Conservation (phyloP, 2,329 filamentous ascomycete genomes). For the Eutypa lata region DNA sequence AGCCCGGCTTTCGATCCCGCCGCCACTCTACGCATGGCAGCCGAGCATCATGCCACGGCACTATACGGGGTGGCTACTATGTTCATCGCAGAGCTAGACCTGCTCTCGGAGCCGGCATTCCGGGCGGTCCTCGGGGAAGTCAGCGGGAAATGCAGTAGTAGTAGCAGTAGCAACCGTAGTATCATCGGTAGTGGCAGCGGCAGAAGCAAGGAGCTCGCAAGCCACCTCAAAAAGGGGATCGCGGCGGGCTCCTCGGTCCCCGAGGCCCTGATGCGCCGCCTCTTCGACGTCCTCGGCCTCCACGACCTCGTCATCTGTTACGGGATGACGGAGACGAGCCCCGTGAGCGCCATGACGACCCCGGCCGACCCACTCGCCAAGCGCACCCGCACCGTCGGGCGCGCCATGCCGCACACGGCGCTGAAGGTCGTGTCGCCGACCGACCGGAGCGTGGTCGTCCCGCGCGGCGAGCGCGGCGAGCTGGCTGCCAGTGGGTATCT, state of each 20-base stretch:
- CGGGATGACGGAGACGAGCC: slow-evolving; percentile 89
- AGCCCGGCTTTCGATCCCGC: slow-evolving; percentile 81
- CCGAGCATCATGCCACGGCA: slow-evolving; percentile 53
- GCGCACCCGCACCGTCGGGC: slow-evolving; percentile 73
- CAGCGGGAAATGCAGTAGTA: no score
- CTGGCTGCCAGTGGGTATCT: slow-evolving; percentile 81
- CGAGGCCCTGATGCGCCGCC: slow-evolving; percentile 70
- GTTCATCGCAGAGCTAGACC: slow-evolving; percentile 83
- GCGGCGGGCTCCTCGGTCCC: slow-evolving; percentile 86
- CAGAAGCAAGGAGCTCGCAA: slow-evolving; percentile 26
- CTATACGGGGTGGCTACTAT: slow-evolving; percentile 93
- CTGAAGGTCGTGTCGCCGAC: slow-evolving; percentile 71
- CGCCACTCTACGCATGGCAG: slow-evolving; percentile 61
- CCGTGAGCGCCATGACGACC: slow-evolving; percentile 77
- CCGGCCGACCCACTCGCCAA: slow-evolving; percentile 72
- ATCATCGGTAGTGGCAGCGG: no score
- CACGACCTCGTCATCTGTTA: slow-evolving; percentile 89
- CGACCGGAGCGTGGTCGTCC: slow-evolving; percentile 58
- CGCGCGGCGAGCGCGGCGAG: slow-evolving; percentile 69
- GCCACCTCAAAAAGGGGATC: slow-evolving; percentile 76
- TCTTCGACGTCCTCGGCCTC: slow-evolving; percentile 73
- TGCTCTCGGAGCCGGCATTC: slow-evolving; percentile 52
- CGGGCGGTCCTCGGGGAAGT: background rate
- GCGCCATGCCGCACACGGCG: slow-evolving; percentile 76
- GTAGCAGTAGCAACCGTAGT: no score